Evolutionary conservation across 2,329 filamentous ascomycete genomes (phyloP).

Genomic region (Sclerotinia glacialis): DNA sequence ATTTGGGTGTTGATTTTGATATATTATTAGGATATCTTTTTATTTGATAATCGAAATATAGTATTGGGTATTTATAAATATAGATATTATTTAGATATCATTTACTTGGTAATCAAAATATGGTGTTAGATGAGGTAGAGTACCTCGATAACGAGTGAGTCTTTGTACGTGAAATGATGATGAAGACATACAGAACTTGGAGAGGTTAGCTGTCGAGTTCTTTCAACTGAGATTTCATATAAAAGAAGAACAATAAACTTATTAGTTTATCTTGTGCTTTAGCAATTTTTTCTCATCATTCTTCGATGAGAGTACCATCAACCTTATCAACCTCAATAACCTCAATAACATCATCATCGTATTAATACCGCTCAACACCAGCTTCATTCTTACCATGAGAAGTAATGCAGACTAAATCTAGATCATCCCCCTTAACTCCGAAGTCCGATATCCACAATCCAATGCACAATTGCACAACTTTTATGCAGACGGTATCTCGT

Average conservation of each 20-base stretch:
- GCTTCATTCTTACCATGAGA: not conserved
- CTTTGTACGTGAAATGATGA: not conserved
- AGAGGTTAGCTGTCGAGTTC: not conserved
- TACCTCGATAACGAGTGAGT: not conserved
- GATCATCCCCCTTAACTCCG: not conserved
- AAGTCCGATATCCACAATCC: not conserved
- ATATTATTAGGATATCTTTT: no score
- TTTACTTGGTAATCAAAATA: not conserved
- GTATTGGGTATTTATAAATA: no score
- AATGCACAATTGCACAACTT: not conserved
- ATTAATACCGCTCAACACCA: not conserved
- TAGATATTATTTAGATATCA: not conserved
- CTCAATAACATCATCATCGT: not conserved
- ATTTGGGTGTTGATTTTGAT: no score
- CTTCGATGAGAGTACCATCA: no score
- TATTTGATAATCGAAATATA: no score
- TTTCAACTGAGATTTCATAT: not conserved
- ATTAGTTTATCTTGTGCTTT: no score
- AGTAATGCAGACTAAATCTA: not conserved
- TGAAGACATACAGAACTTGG: not conserved
- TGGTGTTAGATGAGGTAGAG: not conserved
- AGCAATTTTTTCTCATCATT: no score
- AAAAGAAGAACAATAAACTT: no score
- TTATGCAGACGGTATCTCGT: conserved; percentile 7
- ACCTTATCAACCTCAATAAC: no score